A percentile compares a stretch with the other conserved stretches of the same genome.
These are phyloP conservation scores for Artemisia annua DNA, from an alignment of 129 eudicot genomes.

Conservation along the genomic window DNA sequence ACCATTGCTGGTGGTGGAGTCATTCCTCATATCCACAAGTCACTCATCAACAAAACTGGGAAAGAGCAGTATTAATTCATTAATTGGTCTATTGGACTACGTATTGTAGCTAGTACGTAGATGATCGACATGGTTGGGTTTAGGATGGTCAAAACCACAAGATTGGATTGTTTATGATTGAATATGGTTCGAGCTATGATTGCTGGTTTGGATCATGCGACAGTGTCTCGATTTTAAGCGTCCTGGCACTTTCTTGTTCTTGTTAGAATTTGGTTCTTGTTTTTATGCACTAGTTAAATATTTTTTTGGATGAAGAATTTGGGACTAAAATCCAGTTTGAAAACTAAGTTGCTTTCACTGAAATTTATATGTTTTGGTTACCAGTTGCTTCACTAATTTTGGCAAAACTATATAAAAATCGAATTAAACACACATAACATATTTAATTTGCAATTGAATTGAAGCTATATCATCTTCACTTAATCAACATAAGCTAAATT, in stretches of 20 bases:
- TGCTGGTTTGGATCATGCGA: neutral
- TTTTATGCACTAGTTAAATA: neutral
- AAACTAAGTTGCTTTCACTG: too few relatives aligned
- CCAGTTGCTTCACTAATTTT: too few relatives aligned
- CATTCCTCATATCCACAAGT: conserved; percentile 22
- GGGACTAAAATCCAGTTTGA: too few relatives aligned
- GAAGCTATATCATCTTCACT: too few relatives aligned
- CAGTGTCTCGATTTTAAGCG: neutral
- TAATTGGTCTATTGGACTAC: too few relatives aligned
- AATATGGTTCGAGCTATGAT: neutral
- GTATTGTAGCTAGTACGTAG: neutral
- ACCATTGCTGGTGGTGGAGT: conserved; percentile 7
- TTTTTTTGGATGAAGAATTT: neutral
- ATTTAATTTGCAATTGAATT: too few relatives aligned
- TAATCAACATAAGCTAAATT: too few relatives aligned
- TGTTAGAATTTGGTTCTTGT: neutral
- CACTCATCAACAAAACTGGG: conserved; percentile 14
- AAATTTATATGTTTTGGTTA: too few relatives aligned
- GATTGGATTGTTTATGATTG: neutral
- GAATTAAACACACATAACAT: too few relatives aligned
- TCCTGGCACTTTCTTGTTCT: neutral
- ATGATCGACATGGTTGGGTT: neutral
- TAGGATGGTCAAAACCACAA: neutral
- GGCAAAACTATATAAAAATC: too few relatives aligned
- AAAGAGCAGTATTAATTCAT: neutral